A percentile compares a stretch with the other conserved stretches of the same genome.
phyloP scores from a whole-genome alignment of 495 filamentous ascomycete species.

The Chaetomium tenue region DNA sequence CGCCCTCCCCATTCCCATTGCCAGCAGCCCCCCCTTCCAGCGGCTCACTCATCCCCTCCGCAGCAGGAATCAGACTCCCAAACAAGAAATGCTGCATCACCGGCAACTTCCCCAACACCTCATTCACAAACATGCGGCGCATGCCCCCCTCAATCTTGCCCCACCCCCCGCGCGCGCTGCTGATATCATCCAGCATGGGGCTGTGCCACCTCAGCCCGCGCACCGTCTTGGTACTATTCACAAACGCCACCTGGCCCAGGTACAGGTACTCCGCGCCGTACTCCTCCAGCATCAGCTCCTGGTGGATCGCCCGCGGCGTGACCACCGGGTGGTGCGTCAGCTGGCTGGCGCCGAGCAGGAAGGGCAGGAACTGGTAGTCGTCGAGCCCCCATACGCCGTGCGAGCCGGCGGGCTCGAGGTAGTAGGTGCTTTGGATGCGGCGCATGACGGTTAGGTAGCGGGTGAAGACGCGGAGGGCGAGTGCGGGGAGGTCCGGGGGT shows the following conservation, averaged over 20 bases:
- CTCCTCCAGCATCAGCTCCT: constrained; percentile 79
- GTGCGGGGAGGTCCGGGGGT: constrained; percentile 60
- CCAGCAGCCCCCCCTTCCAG: constrained; percentile 36
- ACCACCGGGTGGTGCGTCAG: constrained; percentile 83
- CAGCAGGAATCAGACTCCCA: constrained; percentile 75
- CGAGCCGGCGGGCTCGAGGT: constrained; percentile 90
- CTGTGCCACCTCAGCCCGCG: constrained; percentile 95
- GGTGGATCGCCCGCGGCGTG: constrained; percentile 84
- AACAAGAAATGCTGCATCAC: constrained; percentile 99
- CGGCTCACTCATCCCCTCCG: constrained; percentile 72
- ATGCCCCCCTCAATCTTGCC: constrained; percentile 90
- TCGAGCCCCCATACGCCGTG: constrained; percentile 98
- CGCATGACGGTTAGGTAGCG: constrained; percentile 81
- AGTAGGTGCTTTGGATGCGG: constrained; percentile 81
- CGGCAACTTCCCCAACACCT: constrained; percentile 89
- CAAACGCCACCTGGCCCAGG: constrained; percentile 85
- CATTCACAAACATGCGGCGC: constrained; percentile 91
- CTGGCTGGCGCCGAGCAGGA: constrained; percentile 90
- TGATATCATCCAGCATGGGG: constrained; percentile 98
- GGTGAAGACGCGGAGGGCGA: constrained; percentile 75
- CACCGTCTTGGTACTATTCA: constrained; percentile 94
- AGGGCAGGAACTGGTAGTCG: constrained; percentile 96
- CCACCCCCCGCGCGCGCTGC: constrained; percentile 84
- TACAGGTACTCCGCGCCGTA: constrained; percentile 81
- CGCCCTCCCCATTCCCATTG: constrained; percentile 39